A percentile compares a stretch with the other conserved stretches of the same genome.
These are phyloP conservation scores for Rhizopogon rudus DNA, from an alignment of 768 basidiomycete species.

Conservation along the genomic window DNA sequence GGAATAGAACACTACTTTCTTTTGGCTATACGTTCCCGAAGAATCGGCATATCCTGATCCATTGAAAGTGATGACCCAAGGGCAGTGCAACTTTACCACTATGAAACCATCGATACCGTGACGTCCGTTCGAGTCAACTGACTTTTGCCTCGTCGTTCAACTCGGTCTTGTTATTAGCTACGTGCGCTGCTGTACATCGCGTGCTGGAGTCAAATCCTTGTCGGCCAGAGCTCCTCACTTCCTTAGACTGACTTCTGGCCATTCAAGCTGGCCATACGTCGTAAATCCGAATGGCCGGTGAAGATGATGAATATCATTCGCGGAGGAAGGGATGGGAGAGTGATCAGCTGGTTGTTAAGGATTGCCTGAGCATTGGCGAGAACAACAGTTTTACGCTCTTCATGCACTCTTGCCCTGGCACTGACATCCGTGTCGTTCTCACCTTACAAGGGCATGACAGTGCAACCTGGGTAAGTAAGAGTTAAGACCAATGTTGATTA, in stretches of 20 bases:
- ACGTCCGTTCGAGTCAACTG: constrained; percentile 6
- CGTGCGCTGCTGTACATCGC: constrained; percentile 57
- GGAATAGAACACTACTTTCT: too few species aligned
- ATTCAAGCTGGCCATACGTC: constrained; percentile 69
- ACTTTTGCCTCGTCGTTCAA: not conserved
- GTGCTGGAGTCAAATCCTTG: constrained; percentile 46
- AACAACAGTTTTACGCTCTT: not conserved
- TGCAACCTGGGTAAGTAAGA: too few species aligned
- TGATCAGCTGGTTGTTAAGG: constrained; percentile 57
- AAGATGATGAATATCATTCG: constrained; percentile 82
- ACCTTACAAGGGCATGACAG: too few species aligned
- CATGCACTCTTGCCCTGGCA: too few species aligned
- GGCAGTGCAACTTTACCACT: constrained; percentile 62
- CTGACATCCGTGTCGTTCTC: too few species aligned
- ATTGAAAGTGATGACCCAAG: constrained; percentile 83
- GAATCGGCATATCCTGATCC: constrained; percentile 79
- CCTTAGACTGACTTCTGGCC: constrained; percentile 63
- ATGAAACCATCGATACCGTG: constrained; percentile 68
- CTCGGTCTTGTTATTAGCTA: constrained; percentile 40
- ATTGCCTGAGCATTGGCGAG: constrained; percentile 35
- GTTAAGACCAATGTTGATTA: too few species aligned
- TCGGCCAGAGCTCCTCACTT: constrained; percentile 46
- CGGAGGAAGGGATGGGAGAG: too few species aligned
- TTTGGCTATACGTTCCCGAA: constrained; percentile 85
- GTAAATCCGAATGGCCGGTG: constrained; percentile 86